These are phyloP conservation scores for Larix kaempferi DNA, from an alignment of 75 land plant genomes.

Conservation along the genomic window DNA sequence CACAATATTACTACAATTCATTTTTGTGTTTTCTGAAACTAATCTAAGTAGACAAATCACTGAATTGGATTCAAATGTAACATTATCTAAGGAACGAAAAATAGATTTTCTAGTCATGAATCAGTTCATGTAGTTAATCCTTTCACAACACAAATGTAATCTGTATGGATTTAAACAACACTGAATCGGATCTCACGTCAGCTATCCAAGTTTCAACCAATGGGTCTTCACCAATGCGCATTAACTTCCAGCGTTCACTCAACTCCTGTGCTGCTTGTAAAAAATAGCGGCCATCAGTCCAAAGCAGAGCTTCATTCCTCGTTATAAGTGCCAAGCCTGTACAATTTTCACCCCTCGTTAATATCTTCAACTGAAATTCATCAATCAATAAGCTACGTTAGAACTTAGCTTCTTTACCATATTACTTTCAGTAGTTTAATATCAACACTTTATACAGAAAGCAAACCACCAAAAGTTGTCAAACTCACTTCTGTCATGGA, in stretches of 20 bases:
- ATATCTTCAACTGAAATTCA: not conserved
- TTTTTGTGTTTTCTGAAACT: too few relatives aligned
- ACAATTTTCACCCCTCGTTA: not conserved
- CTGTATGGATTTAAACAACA: not conserved
- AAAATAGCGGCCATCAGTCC: conserved; percentile 99
- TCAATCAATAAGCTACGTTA: not conserved
- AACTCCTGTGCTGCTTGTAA: conserved; percentile 90
- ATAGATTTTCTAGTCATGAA: too few relatives aligned
- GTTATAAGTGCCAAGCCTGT: conserved; percentile 90
- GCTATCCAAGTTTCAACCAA: conserved; percentile 83
- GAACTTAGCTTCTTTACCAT: not conserved
- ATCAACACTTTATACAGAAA: not conserved
- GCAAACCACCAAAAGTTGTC: not conserved
- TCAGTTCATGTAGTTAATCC: not conserved
- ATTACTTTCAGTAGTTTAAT: not conserved
- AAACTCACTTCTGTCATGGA: not conserved
- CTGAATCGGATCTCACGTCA: conserved; percentile 50
- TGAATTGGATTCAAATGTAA: not conserved
- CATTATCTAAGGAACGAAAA: not conserved
- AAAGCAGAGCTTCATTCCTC: conserved; percentile 64
- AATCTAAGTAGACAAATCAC: not conserved
- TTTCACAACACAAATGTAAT: not conserved
- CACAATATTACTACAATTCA: not conserved
- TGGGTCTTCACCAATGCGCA: conserved; percentile 95
- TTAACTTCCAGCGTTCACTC: conserved; percentile 84